Conservation (phyloP, 345 rosid genomes). For the Hirschfeldia incana region DNA sequence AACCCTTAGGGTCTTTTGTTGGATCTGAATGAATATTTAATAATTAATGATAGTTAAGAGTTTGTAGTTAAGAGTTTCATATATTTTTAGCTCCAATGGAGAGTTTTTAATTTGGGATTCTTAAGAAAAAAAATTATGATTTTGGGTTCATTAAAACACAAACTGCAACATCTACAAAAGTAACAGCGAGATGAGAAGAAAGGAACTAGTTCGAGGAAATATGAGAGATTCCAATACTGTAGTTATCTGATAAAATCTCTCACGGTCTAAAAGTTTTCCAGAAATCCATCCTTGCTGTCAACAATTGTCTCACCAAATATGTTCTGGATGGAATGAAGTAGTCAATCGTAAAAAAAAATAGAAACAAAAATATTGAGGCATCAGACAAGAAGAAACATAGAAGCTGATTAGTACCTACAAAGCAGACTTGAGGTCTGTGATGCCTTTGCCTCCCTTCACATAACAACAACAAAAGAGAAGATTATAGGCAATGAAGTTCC, state of each 20-base stretch:
- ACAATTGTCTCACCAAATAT: constrained; percentile 86
- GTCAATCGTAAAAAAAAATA: constrained; percentile 22
- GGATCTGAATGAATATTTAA: too few species aligned
- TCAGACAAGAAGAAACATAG: neutral
- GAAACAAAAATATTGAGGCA: neutral
- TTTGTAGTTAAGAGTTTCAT: too few species aligned
- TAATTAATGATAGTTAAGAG: too few species aligned
- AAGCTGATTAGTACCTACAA: constrained; percentile 59
- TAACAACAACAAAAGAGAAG: neutral
- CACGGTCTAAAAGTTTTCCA: constrained; percentile 66
- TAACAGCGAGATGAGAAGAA: too few species aligned
- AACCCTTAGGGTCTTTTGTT: too few species aligned
- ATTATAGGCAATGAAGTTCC: constrained; percentile 16
- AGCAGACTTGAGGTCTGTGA: constrained; percentile 77
- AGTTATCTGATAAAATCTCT: constrained; percentile 63
- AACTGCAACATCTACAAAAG: too few species aligned
- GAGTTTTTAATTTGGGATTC: too few species aligned
- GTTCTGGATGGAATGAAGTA: constrained; percentile 44
- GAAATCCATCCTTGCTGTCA: constrained; percentile 72
- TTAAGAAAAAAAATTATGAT: too few species aligned
- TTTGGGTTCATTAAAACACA: too few species aligned
- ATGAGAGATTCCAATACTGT: constrained; percentile 2
- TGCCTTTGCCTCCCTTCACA: constrained; percentile 76
- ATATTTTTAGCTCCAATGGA: too few species aligned
- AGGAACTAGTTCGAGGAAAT: neutral